phyloP scores from a whole-genome alignment of 2,329 filamentous ascomycete species.

The Penicillium sp. region DNA sequence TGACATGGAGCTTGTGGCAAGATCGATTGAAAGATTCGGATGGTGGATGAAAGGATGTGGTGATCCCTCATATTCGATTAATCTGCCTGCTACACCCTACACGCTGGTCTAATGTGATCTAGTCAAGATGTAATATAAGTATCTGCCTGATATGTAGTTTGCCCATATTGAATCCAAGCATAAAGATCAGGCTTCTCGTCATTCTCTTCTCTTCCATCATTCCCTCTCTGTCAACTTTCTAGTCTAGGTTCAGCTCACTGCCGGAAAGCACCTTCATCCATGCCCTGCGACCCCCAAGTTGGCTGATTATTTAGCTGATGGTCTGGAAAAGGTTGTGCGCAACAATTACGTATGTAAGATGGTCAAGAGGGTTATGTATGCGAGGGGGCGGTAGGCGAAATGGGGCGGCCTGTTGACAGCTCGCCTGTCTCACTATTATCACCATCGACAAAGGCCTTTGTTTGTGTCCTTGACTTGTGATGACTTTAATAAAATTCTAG shows the following conservation, averaged over 20 bases:
- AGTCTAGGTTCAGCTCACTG: not conserved
- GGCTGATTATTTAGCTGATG: too few species aligned
- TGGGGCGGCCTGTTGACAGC: too few species aligned
- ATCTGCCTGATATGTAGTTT: not conserved
- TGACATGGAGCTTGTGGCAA: conserved; percentile 16
- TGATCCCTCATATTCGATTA: conserved; percentile 1
- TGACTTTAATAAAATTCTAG: too few species aligned
- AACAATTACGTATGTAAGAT: too few species aligned
- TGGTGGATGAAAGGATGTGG: conserved; percentile 9
- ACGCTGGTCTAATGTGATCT: not conserved
- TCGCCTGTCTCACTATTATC: too few species aligned
- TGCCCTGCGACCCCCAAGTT: too few species aligned
- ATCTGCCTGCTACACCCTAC: not conserved
- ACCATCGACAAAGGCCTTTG: too few species aligned
- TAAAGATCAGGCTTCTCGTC: not conserved
- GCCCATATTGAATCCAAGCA: not conserved
- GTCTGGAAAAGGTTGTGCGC: too few species aligned
- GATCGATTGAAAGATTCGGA: conserved; percentile 6
- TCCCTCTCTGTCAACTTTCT: not conserved
- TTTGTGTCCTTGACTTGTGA: too few species aligned
- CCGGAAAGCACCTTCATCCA: too few species aligned
- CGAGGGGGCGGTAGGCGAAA: too few species aligned
- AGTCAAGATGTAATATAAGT: not conserved
- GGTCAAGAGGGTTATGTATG: too few species aligned
- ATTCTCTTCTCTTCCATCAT: not conserved